Percentiles rank a stretch among this genome's conserved stretches.
phyloP scores from a whole-genome alignment of 495 filamentous ascomycete species.

The Penicillium taxi region DNA sequence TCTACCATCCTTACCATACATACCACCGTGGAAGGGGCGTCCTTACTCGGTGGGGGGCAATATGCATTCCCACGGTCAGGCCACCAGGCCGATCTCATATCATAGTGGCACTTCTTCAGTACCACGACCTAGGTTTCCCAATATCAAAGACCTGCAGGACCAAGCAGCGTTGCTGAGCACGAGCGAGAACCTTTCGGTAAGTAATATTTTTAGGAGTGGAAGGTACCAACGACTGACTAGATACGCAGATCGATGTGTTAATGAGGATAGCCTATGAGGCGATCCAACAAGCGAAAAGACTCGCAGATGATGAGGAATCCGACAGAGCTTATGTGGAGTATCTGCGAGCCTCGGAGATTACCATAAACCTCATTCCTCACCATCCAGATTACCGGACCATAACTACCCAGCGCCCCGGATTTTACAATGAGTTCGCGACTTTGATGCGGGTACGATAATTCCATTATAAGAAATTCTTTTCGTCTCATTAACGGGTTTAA shows the following conservation, averaged over 20 bases:
- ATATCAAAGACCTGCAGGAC: slow-evolving; percentile 67
- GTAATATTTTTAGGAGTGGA: slow-evolving; percentile 4
- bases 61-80: slow-evolving; percentile 25
- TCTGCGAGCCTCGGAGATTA: slow-evolving; percentile 68
- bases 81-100: slow-evolving; percentile 19
- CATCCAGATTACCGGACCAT: slow-evolving; percentile 54
- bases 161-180: slow-evolving; percentile 34
- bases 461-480: background rate
- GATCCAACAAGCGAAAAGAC: slow-evolving; percentile 26
- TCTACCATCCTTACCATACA: slow-evolving; percentile 33
- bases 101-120: slow-evolving; percentile 16
- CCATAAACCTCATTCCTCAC: slow-evolving; percentile 62
- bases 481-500: background rate
- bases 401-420: slow-evolving; percentile 25
- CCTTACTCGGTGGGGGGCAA: slow-evolving; percentile 24
- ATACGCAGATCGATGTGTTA: slow-evolving; percentile 27
- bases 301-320: slow-evolving; percentile 43
- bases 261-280: slow-evolving; percentile 30
- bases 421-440: slow-evolving; percentile 36
- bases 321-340: slow-evolving; percentile 69
- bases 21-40: slow-evolving; percentile 30
- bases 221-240: slow-evolving; percentile 13
- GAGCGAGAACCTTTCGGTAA: slow-evolving; percentile 37
- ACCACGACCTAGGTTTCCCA: slow-evolving; percentile 44
- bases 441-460: slow-evolving; percentile 31